These are phyloP conservation scores for Aspergillus funiculosus DNA, from an alignment of 495 filamentous ascomycete genomes.

Conservation along the genomic window DNA sequence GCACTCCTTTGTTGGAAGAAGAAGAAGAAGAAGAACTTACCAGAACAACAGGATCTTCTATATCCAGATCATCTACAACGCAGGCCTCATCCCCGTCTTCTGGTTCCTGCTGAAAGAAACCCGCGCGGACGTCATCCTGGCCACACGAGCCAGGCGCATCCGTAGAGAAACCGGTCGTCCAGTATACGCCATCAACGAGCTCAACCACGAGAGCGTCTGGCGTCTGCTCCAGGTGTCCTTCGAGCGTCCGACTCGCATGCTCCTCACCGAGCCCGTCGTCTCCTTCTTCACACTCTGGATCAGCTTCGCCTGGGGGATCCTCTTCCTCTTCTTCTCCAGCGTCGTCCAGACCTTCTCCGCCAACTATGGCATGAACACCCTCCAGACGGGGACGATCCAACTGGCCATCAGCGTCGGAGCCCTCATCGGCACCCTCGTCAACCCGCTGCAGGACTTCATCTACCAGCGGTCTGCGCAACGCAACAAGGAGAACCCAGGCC, in stretches of 20 bases:
- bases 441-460: conserved; percentile 37
- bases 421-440: conserved; percentile 36
- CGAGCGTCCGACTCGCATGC: conserved; percentile 43
- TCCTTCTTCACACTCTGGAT: conserved; percentile 48
- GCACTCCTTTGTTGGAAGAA: not conserved
- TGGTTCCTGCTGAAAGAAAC: conserved; percentile 41
- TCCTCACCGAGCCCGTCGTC: conserved; percentile 50
- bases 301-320: conserved; percentile 48
- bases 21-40: not conserved
- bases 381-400: conserved; percentile 34
- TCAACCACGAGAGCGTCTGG: conserved; percentile 22
- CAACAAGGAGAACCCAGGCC: conserved; percentile 27
- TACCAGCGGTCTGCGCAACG: conserved; percentile 28
- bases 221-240: conserved; percentile 32
- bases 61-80: conserved; percentile 47
- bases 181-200: conserved; percentile 33
- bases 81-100: conserved; percentile 37
- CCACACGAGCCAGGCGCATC: conserved; percentile 55
- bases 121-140: conserved; percentile 48
- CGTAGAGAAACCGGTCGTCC: conserved; percentile 52
- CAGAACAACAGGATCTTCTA: conserved; percentile 45
- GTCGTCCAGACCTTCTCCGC: conserved; percentile 34
- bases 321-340: conserved; percentile 44
- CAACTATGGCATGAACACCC: conserved; percentile 34
- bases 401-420: conserved; percentile 41